phyloP scores from a whole-genome alignment of 2,329 filamentous ascomycete genomes.

The Chrysoporthe cubensis region DNA sequence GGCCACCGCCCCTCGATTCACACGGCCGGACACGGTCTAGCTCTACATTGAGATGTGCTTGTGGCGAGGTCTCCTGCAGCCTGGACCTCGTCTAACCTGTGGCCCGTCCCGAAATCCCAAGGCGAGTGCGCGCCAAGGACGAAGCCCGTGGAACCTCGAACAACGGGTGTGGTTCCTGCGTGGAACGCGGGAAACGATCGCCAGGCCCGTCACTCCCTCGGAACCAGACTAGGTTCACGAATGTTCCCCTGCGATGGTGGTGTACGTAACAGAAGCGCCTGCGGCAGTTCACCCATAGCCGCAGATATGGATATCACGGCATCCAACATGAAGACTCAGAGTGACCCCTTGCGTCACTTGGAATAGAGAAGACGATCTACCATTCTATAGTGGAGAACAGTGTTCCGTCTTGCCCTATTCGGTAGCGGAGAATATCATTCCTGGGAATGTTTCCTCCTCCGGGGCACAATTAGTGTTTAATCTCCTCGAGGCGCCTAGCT shows the following conservation, averaged over 20 bases:
- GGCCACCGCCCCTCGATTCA: not conserved
- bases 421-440: not conserved
- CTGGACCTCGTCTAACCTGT: not conserved
- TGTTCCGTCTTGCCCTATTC: slow-evolving; percentile 1
- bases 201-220: not conserved
- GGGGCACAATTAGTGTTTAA: not conserved
- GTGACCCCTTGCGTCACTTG: not conserved
- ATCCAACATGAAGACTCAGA: not conserved
- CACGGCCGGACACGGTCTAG: not conserved
- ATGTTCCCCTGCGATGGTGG: not conserved
- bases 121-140: not conserved
- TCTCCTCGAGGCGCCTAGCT: not conserved
- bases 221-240: no score
- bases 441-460: not conserved
- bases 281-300: not conserved
- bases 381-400: not conserved
- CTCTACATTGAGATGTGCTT: not conserved
- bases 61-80: not conserved
- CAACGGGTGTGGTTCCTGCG: no score
- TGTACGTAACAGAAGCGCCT: not conserved
- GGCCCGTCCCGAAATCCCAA: not conserved
- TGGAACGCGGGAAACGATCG: not conserved
- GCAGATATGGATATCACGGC: not conserved
- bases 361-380: not conserved
- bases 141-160: not conserved